Evolutionary conservation across 805 yeast genomes (phyloP).

Genomic region (Debaryomyces hansenii): DNA sequence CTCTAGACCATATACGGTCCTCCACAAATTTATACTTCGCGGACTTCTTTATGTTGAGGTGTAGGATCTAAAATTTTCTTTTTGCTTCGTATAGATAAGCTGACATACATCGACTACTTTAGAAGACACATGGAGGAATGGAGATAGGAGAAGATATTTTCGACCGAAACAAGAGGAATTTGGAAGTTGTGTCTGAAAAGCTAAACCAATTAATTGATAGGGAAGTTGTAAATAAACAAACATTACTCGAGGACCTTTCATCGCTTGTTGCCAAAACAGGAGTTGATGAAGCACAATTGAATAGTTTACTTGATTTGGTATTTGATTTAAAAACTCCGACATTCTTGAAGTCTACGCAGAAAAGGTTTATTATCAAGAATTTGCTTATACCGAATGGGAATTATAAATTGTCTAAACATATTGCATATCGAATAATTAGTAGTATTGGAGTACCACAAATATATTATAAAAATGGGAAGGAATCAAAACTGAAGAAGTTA

Average conservation of each 20-base stretch:
- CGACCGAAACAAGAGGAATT: no score
- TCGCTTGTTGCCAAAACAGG: constrained; percentile 5
- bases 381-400: constrained; percentile 9
- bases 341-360: constrained; percentile 7
- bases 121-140: no score
- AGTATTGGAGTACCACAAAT: constrained; percentile 14
- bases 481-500: constrained; percentile 12
- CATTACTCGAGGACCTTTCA: constrained; percentile 1
- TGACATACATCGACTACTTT: no score
- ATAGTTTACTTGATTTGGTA: constrained; percentile 8
- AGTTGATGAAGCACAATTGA: constrained; percentile 6
- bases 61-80: no score
- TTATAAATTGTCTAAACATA: constrained; percentile 1
- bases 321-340: constrained; percentile 6
- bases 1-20: neutral
- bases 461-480: constrained; percentile 12
- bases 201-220: neutral
- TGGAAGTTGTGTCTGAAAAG: neutral
- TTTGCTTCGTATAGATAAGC: no score
- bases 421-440: constrained; percentile 10
- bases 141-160: no score
- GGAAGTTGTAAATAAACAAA: neutral
- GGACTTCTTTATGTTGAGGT: no score
- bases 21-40: no score
- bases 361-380: constrained; percentile 9